Evolutionary conservation across 148 eudicot species (phyloP), one percentile per base, ranked within the genome.

Genomic region (Limonium bicolor): DNA sequence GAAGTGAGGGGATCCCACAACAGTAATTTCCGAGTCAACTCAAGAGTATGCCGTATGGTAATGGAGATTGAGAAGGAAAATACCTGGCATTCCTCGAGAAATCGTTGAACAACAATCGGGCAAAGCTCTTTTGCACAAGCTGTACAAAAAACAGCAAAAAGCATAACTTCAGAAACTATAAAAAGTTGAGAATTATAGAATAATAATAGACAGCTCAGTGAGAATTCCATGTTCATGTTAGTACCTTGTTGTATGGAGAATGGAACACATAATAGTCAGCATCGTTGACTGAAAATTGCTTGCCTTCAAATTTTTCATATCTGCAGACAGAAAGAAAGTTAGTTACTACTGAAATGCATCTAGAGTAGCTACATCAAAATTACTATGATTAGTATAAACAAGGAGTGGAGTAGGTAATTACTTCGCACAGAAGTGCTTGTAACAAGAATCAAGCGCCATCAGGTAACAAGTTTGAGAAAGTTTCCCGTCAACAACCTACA

Each of bases 101-200:
- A 48, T 92, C 99, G 38, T 76, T 78, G 73, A 70, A 92, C 45
- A 67, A 16, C 61, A 92, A 66, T 29, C 99, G 68, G 27, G 94
- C 78, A 58, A 85, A 85, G 60, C 99, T 92, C 78, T 92, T 90
- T 63, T 92, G 99, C 41, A 92, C 99, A 67, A 92, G 99, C 99
- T 92, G 94, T 72, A 71, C 39, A 20, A 27, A 37, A 31, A 39
- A 22, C 56, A 27, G 48, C 36, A 47, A 41, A 11, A 6, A 12
- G 15, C 9, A 11, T 13, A 11, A 13, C 15, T 23, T 42, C 18
- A 22, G 16, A 42, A 6, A 16, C 8, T 20, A 13, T 42, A 10
- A 42, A 42, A 16, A 42, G 15, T 42, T 4, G 14, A 42, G 18
- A 42, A 42, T 17, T 19, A 40, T 10, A 42, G 6, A 20, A 23